Evolutionary conservation across 371 early-diverging fungal genomes (phyloP), one percentile per base, ranked within the genome.

Genomic region (Dichotomocladium elegans): DNA sequence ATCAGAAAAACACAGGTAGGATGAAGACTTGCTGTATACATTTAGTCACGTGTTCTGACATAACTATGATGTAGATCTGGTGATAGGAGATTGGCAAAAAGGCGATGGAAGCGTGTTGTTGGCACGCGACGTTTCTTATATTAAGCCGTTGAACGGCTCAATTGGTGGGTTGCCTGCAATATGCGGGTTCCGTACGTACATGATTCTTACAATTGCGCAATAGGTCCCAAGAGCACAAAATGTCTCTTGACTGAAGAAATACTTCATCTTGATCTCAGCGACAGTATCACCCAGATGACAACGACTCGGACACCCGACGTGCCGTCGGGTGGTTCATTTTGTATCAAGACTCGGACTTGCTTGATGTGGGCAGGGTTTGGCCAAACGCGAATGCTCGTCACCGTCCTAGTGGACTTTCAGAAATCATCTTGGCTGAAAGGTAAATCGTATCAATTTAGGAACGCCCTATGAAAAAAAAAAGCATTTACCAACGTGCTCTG

Each of bases 321-420:
- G 0, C 95, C 95, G 7, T 90, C 90, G 21, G 93, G 92, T 21
- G 79, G 83, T 17, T 69, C 85, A 21, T 96, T 96, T 63, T 64
- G 66, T 21, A 76, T 88, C 17, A 85, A 87, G 44, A 86, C 87
- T 25, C 72, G 90, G 3, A 87, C 83, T 21, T 96, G 95, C 63
- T 68, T 95, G 22, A 86, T 91, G 27, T 92, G 90, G 90, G 83
- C 85, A 4, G 80, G 79, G 0, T 70, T 76, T 19, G 74, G 72
- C 17, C 61, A 74, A 63, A 72, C 84, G 37, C 80, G 80, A 24
- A 70, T 90, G 51, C 61, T 78, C 12, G 86, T 89, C 59, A 84
- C 87, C 17, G 86, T 83, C 26, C 70, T 69, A 12, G 77, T 90
- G 8, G 89, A 85, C 41, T 91, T 90, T 63, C 70, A 79, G 37